Evolutionary conservation across 148 eudicot species (phyloP), one percentile per base, ranked within the genome.

Genomic region (Vaccinium vitisidaea): DNA sequence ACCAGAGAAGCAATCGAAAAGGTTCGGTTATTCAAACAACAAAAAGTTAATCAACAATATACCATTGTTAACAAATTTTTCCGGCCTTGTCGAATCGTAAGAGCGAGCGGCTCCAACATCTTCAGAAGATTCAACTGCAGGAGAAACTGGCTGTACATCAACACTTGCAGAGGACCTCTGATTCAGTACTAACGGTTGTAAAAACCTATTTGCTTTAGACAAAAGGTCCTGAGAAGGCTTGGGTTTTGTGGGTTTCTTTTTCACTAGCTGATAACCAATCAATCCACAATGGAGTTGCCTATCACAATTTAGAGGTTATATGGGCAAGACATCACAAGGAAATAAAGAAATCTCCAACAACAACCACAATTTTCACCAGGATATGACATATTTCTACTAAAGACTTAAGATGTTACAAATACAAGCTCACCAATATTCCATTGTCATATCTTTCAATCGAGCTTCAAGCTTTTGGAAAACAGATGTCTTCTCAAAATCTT

Each of bases 401-500:
- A 39, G 43, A 39, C 43, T 39, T 39, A 61, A 9, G 61, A 56
- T 30, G 13, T 65, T 65, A 23, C 8, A n/a, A 65, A 65, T 25
- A n/a, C 39, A 27, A 69, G 39, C 94, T 80, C 81, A 92, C 94
- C 94, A 92, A 84, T 92, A 92, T 77, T 92, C 94, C 90, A 87
- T 79, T 65, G 93, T 89, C 94, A 92, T 92, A 9, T 90, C 90
- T 86, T 86, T 90, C 80, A 92, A 87, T 43, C 93, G 91, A 19
- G 86, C 56, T 87, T 91, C 93, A 86, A 92, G 94, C 92, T 87
- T 92, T 85, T 87, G 93, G 82, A 91, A 92, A 56, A 92, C 88
- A 30, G 92, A 86, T 10, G 93, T 92, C 87, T 88, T 91, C 88
- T 92, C 94, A 85, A 92, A 92, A 88, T 92, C 92, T 88, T 92